These are phyloP conservation scores for Mitragyna speciosa DNA, from an alignment of 257 asterid genomes.

Conservation along the genomic window DNA sequence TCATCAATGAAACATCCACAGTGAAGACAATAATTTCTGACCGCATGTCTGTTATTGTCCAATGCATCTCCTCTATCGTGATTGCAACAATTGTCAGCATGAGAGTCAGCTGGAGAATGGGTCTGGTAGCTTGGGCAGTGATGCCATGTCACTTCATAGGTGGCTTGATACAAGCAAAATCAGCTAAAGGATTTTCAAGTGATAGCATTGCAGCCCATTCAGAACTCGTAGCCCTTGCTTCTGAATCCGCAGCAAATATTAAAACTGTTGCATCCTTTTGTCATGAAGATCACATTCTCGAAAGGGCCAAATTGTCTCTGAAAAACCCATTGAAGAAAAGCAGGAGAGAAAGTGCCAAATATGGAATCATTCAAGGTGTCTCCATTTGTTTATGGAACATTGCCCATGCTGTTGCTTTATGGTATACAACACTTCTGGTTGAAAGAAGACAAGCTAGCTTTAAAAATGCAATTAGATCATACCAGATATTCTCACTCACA, in stretches of 20 bases:
- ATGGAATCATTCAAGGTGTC: slow-evolving; percentile 67
- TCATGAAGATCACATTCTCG: slow-evolving; percentile 60
- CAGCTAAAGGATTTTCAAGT: slow-evolving; percentile 76
- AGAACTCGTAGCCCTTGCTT: slow-evolving; percentile 63
- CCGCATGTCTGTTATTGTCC: slow-evolving; percentile 79
- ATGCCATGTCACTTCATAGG: slow-evolving; percentile 93
- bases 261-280: slow-evolving; percentile 73
- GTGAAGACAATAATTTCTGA: slow-evolving; percentile 76
- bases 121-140: slow-evolving; percentile 85
- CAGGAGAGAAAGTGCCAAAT: slow-evolving; percentile 61
- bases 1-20: slow-evolving; percentile 66
- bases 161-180: slow-evolving; percentile 78
- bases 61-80: slow-evolving; percentile 73
- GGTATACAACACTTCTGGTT: slow-evolving; percentile 67
- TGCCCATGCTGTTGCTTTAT: slow-evolving; percentile 79
- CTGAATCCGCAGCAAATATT: slow-evolving; percentile 69
- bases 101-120: slow-evolving; percentile 76
- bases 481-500: slow-evolving; percentile 76
- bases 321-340: slow-evolving; percentile 48
- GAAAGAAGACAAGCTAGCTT: slow-evolving; percentile 61
- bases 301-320: slow-evolving; percentile 49
- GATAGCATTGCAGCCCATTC: slow-evolving; percentile 58
- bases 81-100: slow-evolving; percentile 77
- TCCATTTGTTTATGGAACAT: slow-evolving; percentile 81
- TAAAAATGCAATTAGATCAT: slow-evolving; percentile 64